Percentiles rank a stretch among this genome's conserved stretches.
Evolutionary conservation across 768 basidiomycete species (phyloP).

Genomic region (Boletus pseudopeckii): DNA sequence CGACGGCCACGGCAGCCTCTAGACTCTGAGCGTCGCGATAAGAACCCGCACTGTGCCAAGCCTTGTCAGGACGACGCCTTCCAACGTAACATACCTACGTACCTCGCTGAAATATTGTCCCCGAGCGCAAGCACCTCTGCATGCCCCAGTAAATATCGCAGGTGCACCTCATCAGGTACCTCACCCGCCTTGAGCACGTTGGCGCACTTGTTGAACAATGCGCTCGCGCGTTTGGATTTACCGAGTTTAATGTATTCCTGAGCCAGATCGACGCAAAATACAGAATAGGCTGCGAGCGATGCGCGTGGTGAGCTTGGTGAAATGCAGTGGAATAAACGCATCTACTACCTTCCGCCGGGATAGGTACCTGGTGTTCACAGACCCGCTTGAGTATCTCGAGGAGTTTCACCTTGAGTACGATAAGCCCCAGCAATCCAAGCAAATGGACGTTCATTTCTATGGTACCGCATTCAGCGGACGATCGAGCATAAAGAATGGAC

Average conservation of each 20-base stretch:
- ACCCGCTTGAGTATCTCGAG: conserved; percentile 63
- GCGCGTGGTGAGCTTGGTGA: background rate
- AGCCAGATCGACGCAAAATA: conserved; percentile 66
- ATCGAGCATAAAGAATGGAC: background rate
- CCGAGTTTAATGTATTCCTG: conserved; percentile 80
- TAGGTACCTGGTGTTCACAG: conserved; percentile 45
- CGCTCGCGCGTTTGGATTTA: conserved; percentile 60
- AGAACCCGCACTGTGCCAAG: conserved; percentile 38
- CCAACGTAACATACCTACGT: background rate
- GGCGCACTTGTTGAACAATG: conserved; percentile 60
- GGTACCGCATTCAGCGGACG: background rate
- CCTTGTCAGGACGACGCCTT: background rate
- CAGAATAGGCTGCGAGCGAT: conserved; percentile 50
- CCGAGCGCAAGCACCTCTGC: conserved; percentile 60
- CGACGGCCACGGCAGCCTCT: conserved; percentile 38
- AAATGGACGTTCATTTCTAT: conserved; percentile 57
- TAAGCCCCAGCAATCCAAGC: conserved; percentile 65
- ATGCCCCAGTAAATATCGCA: conserved; percentile 59
- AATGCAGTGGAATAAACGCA: background rate
- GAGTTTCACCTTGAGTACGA: conserved; percentile 61
- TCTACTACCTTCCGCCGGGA: conserved; percentile 53
- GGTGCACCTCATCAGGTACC: conserved; percentile 49
- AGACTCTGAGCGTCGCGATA: conserved; percentile 61
- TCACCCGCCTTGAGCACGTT: conserved; percentile 41
- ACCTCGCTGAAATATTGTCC: conserved; percentile 65